Evolutionary conservation across 1,139 yeast genomes (phyloP), one percentile per base, ranked within the genome.

Genomic region (Candida frijolesensis): DNA sequence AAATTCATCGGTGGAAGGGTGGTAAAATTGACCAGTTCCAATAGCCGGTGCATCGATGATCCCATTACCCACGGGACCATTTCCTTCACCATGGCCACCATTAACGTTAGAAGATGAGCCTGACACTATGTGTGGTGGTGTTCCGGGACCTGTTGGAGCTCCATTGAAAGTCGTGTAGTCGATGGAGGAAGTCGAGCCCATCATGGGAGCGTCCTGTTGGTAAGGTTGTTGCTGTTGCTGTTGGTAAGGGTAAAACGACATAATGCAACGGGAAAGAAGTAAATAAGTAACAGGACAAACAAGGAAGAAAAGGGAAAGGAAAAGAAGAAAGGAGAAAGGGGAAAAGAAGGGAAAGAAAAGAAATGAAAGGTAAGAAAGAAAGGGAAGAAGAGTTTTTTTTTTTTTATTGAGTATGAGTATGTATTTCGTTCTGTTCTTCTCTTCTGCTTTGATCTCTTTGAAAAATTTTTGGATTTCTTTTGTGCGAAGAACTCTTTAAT

Each of bases 1-100:
- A 33, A 40, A 40, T 40, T 40, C 43, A 40, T 40, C 43, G 15
- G 34, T 27, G 12, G 34, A 40, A n/a, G 43, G 43, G 14, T 40
- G 43, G 33, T 45, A 53, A 43, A 49, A 53, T 42, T 53, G 54
- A 9, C 53, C 53, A 8, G 51, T 47, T 15, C 56, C 56, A 43
- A 49, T 51, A 32, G 34, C 30, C n/a, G 52, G 51, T 10, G 53
- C 56, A 47, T 53, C 56, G 14, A 48, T 42, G 4, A 48, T 46
- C 12, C 43, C 40, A 38, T 48, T 46, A 15, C n/a, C 35, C 12
- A 29, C 42, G 29, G 35, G 30, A 9, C 47, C 51, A 25, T 27
- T 29, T 9, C 25, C 22, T 14, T 25, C 37, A 18, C 32, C 35
- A 42, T 19, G 42, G n/a, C 29, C 25, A 25, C 47, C 50, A 33